Evolutionary conservation across 176 grass and related monocot species (phyloP).

Genomic region (Hordeum vulgare): MorexV3_pseudomolecules_assembly NC_058520.1:116277458-116277957

Average conservation of each 20-base stretch:
- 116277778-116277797: background rate
- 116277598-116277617: background rate
- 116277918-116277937: background rate
- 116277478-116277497: background rate
- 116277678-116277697: background rate
- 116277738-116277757: background rate
- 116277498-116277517: background rate
- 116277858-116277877: conserved; percentile 82
- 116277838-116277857: conserved; percentile 80
- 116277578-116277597: background rate
- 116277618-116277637: background rate
- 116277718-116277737: background rate
- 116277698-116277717: background rate
- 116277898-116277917: conserved; percentile 33
- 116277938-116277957: background rate
- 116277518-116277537: background rate
- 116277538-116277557: conserved; percentile 8
- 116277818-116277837: conserved; percentile 70
- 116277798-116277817: conserved; percentile 21
- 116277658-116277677: background rate
- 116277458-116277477: background rate
- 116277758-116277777: background rate
- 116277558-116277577: background rate
- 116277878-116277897: conserved; percentile 85
- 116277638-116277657: background rate